Evolutionary conservation across 139 green algal species (phyloP).

Genomic region (Pedinophyceae sp.): DNA sequence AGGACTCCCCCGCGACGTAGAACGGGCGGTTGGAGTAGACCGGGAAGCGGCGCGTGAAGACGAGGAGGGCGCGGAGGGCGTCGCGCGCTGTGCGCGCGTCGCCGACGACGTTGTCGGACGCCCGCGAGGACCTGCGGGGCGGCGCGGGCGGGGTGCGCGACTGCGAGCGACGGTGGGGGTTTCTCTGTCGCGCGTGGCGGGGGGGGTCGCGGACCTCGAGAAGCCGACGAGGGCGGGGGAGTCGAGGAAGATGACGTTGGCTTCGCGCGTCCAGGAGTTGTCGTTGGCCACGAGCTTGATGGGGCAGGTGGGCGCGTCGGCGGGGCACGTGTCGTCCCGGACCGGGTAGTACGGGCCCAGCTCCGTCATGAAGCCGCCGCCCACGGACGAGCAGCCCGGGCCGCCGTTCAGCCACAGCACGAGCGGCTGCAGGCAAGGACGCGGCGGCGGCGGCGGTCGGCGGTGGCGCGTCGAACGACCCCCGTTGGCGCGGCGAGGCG

Average conservation of each 20-base stretch:
- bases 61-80: not conserved
- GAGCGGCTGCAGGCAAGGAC: too few relatives aligned
- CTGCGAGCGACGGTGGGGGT: too few relatives aligned
- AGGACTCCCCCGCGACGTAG: not conserved
- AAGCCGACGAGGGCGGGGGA: constrained; percentile 16
- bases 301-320: too few relatives aligned
- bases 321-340: too few relatives aligned
- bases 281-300: constrained; percentile 5
- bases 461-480: too few relatives aligned
- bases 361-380: constrained; percentile 14
- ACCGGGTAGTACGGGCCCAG: constrained; percentile 16
- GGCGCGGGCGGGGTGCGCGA: too few relatives aligned
- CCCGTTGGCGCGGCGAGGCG: too few relatives aligned
- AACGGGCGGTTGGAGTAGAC: not conserved
- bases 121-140: too few relatives aligned
- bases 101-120: too few relatives aligned
- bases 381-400: constrained; percentile 17
- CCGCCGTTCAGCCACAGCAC: constrained; percentile 11
- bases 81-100: constrained; percentile 13
- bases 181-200: constrained; percentile 12
- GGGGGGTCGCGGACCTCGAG: constrained; percentile 13
- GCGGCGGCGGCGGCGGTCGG: too few relatives aligned
- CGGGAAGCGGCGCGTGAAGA: not conserved
- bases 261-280: constrained; percentile 14
- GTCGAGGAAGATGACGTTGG: constrained; percentile 17